Conservation (phyloP, 495 filamentous ascomycete genomes). For the Penicillium cosmopolitanum region DNA sequence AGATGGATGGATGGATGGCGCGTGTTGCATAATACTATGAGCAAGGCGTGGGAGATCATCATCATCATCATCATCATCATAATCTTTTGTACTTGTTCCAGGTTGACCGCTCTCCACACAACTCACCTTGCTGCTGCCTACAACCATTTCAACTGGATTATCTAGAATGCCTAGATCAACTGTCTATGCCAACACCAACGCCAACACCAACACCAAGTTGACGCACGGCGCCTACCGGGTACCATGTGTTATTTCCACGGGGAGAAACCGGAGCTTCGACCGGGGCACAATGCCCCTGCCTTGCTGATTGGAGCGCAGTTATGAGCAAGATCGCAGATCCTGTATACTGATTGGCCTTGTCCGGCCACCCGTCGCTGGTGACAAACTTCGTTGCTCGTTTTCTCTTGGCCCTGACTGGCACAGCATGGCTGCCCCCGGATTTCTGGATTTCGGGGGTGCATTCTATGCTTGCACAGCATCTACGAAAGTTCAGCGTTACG, state of each 20-base stretch:
- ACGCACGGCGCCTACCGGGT: slow-evolving; percentile 5
- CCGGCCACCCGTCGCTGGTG: background rate
- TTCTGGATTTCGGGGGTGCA: slow-evolving; percentile 16
- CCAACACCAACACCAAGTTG: background rate
- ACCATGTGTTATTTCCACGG: background rate
- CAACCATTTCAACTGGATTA: too few species aligned
- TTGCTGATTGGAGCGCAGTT: slow-evolving; percentile 23
- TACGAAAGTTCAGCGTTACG: slow-evolving; percentile 9
- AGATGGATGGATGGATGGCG: background rate
- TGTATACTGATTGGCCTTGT: slow-evolving; percentile 19
- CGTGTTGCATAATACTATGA: background rate
- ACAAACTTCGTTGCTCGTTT: background rate
- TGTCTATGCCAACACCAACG: background rate
- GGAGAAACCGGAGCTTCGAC: slow-evolving; percentile 13
- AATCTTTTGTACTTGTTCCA: too few species aligned
- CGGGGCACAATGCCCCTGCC: slow-evolving; percentile 7
- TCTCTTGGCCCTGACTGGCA: slow-evolving; percentile 2
- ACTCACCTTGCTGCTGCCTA: too few species aligned
- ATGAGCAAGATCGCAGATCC: slow-evolving; percentile 10
- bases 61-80: too few species aligned
- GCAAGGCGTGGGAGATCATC: background rate
- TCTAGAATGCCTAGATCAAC: too few species aligned
- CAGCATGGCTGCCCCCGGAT: slow-evolving; percentile 19
- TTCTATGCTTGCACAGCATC: slow-evolving; percentile 3
- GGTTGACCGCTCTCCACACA: too few species aligned